phyloP scores from a whole-genome alignment of 2,329 filamentous ascomycete genomes.

The Aspergillus sergii region DNA sequence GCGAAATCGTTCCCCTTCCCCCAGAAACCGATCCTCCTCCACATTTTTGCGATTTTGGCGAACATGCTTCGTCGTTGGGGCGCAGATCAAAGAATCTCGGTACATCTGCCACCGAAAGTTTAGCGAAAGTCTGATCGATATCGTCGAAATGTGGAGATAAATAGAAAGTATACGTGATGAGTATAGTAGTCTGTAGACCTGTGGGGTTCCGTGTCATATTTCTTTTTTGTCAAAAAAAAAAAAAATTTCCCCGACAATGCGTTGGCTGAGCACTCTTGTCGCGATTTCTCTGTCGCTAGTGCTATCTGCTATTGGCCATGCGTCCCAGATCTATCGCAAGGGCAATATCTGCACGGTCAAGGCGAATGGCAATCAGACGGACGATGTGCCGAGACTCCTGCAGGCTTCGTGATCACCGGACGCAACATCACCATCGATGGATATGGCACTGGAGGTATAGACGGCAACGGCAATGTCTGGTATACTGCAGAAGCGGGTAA shows the following conservation, averaged over 20 bases:
- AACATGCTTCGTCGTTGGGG: not conserved
- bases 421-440: slow-evolving; percentile 56
- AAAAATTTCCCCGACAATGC: not conserved
- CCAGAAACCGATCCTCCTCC: not conserved
- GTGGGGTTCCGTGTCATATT: not conserved
- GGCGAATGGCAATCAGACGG: slow-evolving; percentile 39
- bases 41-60: not conserved
- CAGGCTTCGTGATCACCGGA: slow-evolving; percentile 56
- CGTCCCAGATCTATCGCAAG: slow-evolving; percentile 9
- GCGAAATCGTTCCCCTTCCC: not conserved
- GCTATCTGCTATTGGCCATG: slow-evolving; percentile 4
- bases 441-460: slow-evolving; percentile 55
- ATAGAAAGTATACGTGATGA: not conserved
- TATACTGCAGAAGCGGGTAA: slow-evolving; percentile 52
- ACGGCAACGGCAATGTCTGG: slow-evolving; percentile 59
- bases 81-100: not conserved
- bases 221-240: not conserved
- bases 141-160: not conserved
- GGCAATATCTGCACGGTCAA: slow-evolving; percentile 43
- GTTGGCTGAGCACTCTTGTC: not conserved
- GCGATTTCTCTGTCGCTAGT: slow-evolving; percentile 2
- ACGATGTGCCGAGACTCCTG: slow-evolving; percentile 49
- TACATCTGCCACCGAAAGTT: not conserved
- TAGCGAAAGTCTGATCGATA: not conserved
- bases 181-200: not conserved